Evolutionary conservation across 2,329 filamentous ascomycete species (phyloP).

Genomic region (Diaporthe capsici): DNA sequence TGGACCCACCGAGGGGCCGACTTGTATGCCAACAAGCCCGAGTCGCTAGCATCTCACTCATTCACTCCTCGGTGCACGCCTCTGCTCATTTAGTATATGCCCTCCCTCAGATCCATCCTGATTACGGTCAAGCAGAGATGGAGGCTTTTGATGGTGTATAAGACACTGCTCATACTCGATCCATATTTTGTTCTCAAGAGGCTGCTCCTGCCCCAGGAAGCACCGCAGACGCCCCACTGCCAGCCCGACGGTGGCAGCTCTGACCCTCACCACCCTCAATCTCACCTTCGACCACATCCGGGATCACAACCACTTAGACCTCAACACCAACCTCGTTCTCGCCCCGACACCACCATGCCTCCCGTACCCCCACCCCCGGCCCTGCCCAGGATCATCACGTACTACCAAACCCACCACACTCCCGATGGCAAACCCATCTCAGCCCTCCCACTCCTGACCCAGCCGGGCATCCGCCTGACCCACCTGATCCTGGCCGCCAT

Average conservation of each 20-base stretch:
- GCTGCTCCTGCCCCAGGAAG: constrained; percentile 15
- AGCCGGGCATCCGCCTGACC: constrained; percentile 62
- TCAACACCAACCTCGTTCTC: background rate
- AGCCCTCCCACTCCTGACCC: constrained; percentile 57
- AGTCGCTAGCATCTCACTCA: background rate
- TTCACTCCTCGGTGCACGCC: background rate
- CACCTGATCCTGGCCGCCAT: constrained; percentile 85
- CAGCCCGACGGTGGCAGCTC: background rate
- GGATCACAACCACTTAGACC: background rate
- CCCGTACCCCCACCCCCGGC: constrained; percentile 46
- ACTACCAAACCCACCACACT: constrained; percentile 60
- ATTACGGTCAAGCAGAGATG: constrained; percentile 36
- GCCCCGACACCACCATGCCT: constrained; percentile 45
- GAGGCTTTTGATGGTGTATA: constrained; percentile 40
- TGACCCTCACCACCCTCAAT: background rate
- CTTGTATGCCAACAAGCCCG: background rate
- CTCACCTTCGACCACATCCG: background rate
- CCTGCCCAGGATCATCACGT: constrained; percentile 52
- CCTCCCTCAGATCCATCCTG: constrained; percentile 19
- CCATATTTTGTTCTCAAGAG: constrained; percentile 38
- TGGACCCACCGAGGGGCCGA: constrained; percentile 1
- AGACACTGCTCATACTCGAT: constrained; percentile 36
- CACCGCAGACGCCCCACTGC: constrained; percentile 2
- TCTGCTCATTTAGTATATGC: constrained; percentile 18
- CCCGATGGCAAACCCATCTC: constrained; percentile 55